phyloP scores from a whole-genome alignment of 1,284 basidiomycete genomes.

The Tausonia pullulans region DNA sequence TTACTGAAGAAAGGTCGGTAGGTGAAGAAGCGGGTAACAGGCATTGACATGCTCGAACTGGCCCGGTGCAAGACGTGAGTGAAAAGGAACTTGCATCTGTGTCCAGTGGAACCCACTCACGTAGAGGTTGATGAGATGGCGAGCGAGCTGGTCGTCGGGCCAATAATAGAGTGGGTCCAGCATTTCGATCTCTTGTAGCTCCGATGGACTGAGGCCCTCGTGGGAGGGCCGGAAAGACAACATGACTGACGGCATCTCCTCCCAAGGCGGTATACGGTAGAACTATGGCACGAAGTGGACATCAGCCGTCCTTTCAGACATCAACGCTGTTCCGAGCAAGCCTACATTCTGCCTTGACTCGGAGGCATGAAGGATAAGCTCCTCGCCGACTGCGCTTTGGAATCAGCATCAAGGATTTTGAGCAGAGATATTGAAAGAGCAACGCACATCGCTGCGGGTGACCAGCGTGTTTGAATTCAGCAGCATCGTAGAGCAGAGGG shows the following conservation, averaged over 20 bases:
- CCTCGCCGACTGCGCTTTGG: too few relatives aligned
- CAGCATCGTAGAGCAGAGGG: too few relatives aligned
- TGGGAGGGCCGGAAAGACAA: too few relatives aligned
- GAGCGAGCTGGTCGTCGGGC: slow-evolving; percentile 46
- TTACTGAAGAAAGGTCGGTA: slow-evolving; percentile 52
- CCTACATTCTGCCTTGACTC: slow-evolving; percentile 10
- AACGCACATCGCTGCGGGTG: too few relatives aligned
- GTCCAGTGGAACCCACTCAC: too few relatives aligned
- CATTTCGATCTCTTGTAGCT: not conserved
- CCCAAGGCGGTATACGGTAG: slow-evolving; percentile 3
- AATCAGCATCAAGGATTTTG: too few relatives aligned
- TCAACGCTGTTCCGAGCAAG: not conserved
- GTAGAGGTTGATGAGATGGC: slow-evolving; percentile 53
- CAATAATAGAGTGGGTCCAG: slow-evolving; percentile 22
- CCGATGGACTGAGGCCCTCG: not conserved
- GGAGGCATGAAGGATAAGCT: not conserved
- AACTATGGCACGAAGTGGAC: slow-evolving; percentile 4
- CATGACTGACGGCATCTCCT: too few relatives aligned
- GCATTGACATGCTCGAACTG: slow-evolving; percentile 50
- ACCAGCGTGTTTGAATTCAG: too few relatives aligned
- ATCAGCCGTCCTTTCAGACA: too few relatives aligned
- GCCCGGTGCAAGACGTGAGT: too few relatives aligned
- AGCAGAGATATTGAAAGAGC: too few relatives aligned
- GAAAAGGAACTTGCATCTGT: too few relatives aligned
- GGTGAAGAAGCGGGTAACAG: slow-evolving; percentile 61